Evolutionary conservation across 768 basidiomycete species (phyloP).

Genomic region (Calocera viscosa): DNA sequence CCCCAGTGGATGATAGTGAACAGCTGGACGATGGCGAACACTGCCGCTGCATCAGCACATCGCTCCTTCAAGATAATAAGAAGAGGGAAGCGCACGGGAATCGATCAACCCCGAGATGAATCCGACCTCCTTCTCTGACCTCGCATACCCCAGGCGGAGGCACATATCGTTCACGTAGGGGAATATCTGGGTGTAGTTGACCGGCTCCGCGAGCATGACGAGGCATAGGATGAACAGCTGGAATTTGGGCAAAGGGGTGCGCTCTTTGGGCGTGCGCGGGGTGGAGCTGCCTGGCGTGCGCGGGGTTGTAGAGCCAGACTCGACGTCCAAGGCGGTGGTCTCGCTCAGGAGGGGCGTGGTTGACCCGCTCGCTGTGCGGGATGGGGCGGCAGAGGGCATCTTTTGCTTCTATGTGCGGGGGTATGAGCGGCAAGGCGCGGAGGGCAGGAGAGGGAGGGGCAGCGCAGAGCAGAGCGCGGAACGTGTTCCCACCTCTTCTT

Average conservation of each 20-base stretch:
- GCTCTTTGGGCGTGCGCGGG: not conserved
- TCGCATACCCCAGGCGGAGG: not conserved
- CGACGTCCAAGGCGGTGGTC: not conserved
- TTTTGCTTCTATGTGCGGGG: too few species aligned
- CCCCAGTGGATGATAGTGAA: constrained; percentile 16
- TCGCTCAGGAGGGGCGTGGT: not conserved
- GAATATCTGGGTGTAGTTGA: constrained; percentile 26
- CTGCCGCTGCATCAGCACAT: too few species aligned
- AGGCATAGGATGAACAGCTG: constrained; percentile 5
- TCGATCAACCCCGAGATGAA: not conserved
- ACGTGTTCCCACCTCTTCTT: not conserved
- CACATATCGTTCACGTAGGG: constrained; percentile 17
- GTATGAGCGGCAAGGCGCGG: not conserved
- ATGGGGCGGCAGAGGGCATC: not conserved
- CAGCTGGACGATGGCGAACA: constrained; percentile 17
- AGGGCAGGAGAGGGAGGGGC: not conserved
- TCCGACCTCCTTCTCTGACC: not conserved
- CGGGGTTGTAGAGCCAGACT: not conserved
- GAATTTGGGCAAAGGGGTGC: constrained; percentile 23
- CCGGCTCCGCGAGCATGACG: constrained; percentile 16
- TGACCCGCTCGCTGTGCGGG: not conserved
- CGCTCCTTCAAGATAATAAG: too few species aligned
- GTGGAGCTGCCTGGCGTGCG: not conserved
- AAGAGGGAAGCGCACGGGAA: not conserved
- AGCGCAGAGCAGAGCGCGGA: not conserved